phyloP scores from a whole-genome alignment of 2,329 filamentous ascomycete species.

The Paraconiothyrium brasiliense region DNA sequence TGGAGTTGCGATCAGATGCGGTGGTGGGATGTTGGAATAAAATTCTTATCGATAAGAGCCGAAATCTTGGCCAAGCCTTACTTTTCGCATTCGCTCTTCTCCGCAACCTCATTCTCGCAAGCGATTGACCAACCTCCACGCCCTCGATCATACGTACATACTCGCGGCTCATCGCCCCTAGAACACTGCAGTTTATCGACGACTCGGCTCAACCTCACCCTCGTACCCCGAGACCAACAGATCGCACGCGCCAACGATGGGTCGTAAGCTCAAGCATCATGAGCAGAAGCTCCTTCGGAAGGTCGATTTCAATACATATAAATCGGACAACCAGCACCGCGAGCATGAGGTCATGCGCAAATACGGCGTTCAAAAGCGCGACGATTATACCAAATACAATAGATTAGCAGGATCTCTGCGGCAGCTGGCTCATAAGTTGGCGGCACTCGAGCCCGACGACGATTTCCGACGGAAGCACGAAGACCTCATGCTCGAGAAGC shows the following conservation, averaged over 20 bases:
- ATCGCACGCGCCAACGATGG: conserved; percentile 66
- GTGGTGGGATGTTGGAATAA: not conserved
- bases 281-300: conserved; percentile 84
- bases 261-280: conserved; percentile 90
- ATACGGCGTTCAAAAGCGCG: conserved; percentile 85
- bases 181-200: not conserved
- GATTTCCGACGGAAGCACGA: conserved; percentile 84
- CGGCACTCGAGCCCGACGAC: conserved; percentile 81
- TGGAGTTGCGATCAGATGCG: not conserved
- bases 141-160: too few relatives aligned
- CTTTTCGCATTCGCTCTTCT: too few relatives aligned
- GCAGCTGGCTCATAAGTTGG: conserved; percentile 87
- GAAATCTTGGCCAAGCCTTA: too few relatives aligned
- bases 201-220: not conserved
- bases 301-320: conserved; percentile 95
- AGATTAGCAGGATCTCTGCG: conserved; percentile 71
- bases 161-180: too few relatives aligned
- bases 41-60: too few relatives aligned
- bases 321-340: conserved; percentile 86
- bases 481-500: conserved; percentile 85
- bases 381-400: conserved; percentile 75
- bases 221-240: not conserved
- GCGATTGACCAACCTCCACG: too few relatives aligned
- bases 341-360: conserved; percentile 81
- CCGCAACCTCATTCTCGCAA: too few relatives aligned